Evolutionary conservation across 2,329 filamentous ascomycete species (phyloP), one percentile per base, ranked within the genome.

Genomic region (Didymella pomorum): DNA sequence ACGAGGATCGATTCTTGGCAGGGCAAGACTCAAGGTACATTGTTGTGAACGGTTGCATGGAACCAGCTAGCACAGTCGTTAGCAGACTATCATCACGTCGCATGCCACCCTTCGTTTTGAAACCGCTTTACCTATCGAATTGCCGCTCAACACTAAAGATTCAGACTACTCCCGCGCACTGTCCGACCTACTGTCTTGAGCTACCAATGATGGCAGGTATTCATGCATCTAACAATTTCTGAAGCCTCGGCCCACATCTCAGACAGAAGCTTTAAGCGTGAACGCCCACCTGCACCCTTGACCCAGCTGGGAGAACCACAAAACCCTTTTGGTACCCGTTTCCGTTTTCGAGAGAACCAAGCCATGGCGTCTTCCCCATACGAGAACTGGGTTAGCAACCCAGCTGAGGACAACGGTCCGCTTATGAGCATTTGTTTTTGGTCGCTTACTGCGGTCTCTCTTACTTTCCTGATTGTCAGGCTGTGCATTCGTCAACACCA

Each of bases 401-500:
- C 50, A 8, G 26, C 46, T 11, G 60, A 63, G 50, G 54, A 28
- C 46, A 44, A 61, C 52, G 57, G 60, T 25, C 49, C 60, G 29
- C 53, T 63, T 16, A 57, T 63, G 53, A 57, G 52, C n/a, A 43
- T 55, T 33, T 45, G 44, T 20, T 49, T 54, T 26, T 63, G 60
- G 60, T 58, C 56, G 39, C 50, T 63, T 16, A 47, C 59, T 21
- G 55, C 42, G 26, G 41, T 58, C 23, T 39, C 60, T 47, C 50
- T 43, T 55, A 51, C 23, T n/a, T 63, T 60, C 39, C 44, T 63
- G 20, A 31, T 51, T 28, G 20, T 52, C 43, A 49, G 60, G 35
- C 50, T 60, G 25, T 54, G 35, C 21, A 63, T 63, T 52, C 60
- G 60, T 42, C 57, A 58, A 20, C 39, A 50, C 33, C 60, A 61